Evolutionary conservation across 371 early-diverging fungal species (phyloP).

Genomic region (Parasitella parasitica): DNA sequence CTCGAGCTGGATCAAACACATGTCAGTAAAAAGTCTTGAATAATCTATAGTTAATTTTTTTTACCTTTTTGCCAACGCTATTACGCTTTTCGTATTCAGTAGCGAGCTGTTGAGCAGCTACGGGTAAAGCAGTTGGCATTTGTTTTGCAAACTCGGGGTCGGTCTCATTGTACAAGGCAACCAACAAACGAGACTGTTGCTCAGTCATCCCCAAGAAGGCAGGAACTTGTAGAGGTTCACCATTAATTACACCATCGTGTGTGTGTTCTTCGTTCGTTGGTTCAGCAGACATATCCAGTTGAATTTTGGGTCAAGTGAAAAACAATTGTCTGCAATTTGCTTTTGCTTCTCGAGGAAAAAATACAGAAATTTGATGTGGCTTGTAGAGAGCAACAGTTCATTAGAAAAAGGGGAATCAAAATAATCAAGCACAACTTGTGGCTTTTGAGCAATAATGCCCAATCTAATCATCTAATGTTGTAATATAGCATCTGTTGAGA

Average conservation of each 20-base stretch:
- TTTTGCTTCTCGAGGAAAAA: neutral
- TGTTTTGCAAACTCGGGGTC: slow-evolving; percentile 59
- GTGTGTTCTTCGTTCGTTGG: neutral
- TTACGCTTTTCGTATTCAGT: slow-evolving; percentile 59
- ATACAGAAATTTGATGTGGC: slow-evolving; percentile 2
- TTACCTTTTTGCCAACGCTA: slow-evolving; percentile 54
- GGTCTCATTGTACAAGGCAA: slow-evolving; percentile 60
- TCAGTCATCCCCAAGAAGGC: slow-evolving; percentile 58
- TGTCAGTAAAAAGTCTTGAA: neutral
- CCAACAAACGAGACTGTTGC: slow-evolving; percentile 54
- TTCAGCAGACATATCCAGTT: neutral
- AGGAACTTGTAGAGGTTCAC: slow-evolving; percentile 32
- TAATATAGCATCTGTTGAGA: no score
- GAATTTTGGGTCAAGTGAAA: neutral
- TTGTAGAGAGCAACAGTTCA: neutral
- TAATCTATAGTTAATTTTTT: neutral
- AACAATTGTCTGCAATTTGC: neutral
- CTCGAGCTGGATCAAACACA: slow-evolving; percentile 34
- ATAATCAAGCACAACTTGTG: neutral
- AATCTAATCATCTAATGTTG: no score
- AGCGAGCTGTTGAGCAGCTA: slow-evolving; percentile 54
- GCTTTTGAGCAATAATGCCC: no score
- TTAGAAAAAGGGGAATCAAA: neutral
- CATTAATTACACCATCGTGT: slow-evolving; percentile 3
- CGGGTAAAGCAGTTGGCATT: slow-evolving; percentile 58